Evolutionary conservation across 805 yeast genomes (phyloP).

Genomic region (Kluyveromyces lactis): DNA sequence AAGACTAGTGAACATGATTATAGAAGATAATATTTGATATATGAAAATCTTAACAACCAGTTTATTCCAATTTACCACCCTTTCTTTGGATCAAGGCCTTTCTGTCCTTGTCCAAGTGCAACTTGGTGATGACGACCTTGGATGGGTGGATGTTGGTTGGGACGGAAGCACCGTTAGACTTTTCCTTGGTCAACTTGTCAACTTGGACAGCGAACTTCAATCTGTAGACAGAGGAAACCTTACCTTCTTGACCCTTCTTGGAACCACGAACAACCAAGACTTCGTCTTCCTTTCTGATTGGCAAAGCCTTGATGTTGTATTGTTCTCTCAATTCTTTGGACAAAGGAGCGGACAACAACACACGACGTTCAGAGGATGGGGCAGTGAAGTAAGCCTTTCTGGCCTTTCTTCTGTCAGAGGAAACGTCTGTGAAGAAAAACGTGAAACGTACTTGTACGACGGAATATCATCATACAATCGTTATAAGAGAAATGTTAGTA

Average conservation of each 20-base stretch:
- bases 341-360: constrained; percentile 93
- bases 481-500: no score
- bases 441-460: no score
- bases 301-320: constrained; percentile 92
- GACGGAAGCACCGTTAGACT: constrained; percentile 95
- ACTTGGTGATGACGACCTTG: constrained; percentile 96
- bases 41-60: constrained; percentile 12
- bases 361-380: constrained; percentile 93
- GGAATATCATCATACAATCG: no score
- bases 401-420: constrained; percentile 98
- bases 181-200: constrained; percentile 95
- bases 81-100: constrained; percentile 94
- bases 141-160: constrained; percentile 98
- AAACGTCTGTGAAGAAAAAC: constrained; percentile 66
- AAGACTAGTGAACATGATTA: constrained; percentile 9
- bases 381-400: constrained; percentile 99
- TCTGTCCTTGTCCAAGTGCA: constrained; percentile 98
- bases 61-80: constrained; percentile 94
- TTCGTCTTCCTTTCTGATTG: constrained; percentile 97
- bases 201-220: constrained; percentile 93
- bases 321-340: constrained; percentile 97
- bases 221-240: constrained; percentile 97
- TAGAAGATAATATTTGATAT: constrained; percentile 4
- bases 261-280: constrained; percentile 96
- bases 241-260: constrained; percentile 99